phyloP scores from a whole-genome alignment of 805 yeast genomes.

The Kodamaea kakaduensis region DNA sequence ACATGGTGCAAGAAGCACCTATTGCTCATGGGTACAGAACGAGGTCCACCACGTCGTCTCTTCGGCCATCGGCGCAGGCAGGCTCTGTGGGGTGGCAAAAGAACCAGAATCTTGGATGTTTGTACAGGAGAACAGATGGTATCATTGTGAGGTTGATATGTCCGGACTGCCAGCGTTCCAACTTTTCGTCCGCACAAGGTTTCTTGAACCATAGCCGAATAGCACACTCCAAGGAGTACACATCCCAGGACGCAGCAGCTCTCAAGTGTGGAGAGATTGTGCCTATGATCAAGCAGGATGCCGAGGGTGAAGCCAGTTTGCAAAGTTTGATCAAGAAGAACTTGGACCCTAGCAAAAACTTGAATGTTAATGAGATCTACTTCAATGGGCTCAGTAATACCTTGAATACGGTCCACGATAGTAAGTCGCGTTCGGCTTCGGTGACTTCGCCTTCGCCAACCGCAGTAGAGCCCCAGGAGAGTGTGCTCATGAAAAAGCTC shows the following conservation, averaged over 20 bases:
- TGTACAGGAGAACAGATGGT: slow-evolving; percentile 68
- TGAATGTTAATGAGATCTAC: slow-evolving; percentile 35
- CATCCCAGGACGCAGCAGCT: slow-evolving; percentile 74
- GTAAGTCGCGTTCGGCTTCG: slow-evolving; percentile 4
- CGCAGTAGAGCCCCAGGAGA: slow-evolving; percentile 9
- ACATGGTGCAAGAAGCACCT: slow-evolving; percentile 7
- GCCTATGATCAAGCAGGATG: slow-evolving; percentile 54
- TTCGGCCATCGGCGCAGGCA: slow-evolving; percentile 42
- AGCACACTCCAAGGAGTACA: slow-evolving; percentile 67
- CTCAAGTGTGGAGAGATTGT: slow-evolving; percentile 57
- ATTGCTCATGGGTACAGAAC: slow-evolving; percentile 33
- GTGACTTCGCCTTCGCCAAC: slow-evolving; percentile 7
- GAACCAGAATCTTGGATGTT: slow-evolving; percentile 40
- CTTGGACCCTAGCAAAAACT: slow-evolving; percentile 40
- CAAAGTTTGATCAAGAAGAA: slow-evolving; percentile 30
- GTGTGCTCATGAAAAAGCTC: slow-evolving; percentile 36
- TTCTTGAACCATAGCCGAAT: slow-evolving; percentile 72
- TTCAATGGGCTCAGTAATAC: slow-evolving; percentile 30
- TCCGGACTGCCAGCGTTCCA: slow-evolving; percentile 60
- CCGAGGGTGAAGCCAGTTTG: slow-evolving; percentile 42
- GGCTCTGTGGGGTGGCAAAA: not conserved
- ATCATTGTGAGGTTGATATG: slow-evolving; percentile 65
- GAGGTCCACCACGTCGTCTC: slow-evolving; percentile 48
- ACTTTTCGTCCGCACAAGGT: slow-evolving; percentile 77
- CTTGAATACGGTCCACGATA: slow-evolving; percentile 25